phyloP scores from a whole-genome alignment of 306 rosid species.

The Arachis stenosperma region DNA sequence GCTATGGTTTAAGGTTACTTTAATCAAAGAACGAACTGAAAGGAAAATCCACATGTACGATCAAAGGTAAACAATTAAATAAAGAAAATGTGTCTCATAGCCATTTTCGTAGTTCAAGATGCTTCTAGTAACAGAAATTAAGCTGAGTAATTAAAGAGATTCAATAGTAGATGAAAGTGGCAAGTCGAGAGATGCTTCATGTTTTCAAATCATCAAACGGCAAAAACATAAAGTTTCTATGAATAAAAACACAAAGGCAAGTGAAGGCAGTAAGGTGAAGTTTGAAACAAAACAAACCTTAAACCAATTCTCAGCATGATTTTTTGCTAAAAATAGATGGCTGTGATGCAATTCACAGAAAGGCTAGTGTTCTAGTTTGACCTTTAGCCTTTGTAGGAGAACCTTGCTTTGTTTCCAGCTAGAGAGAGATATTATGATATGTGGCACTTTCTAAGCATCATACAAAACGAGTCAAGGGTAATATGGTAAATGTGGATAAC shows the following conservation, averaged over 20 bases:
- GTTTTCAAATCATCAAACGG: slow-evolving; percentile 3
- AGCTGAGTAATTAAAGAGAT: slow-evolving; percentile 1
- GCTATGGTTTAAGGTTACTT: neutral
- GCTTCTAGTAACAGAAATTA: neutral
- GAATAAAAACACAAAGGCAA: neutral
- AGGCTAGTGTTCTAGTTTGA: slow-evolving; percentile 13
- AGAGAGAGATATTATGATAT: neutral
- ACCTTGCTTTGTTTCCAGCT: neutral
- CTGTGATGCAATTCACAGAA: neutral
- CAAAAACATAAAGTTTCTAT: neutral
- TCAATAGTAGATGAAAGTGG: slow-evolving; percentile 4
- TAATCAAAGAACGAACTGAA: slow-evolving; percentile 29
- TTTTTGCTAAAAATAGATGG: slow-evolving; percentile 33
- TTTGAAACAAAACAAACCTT: slow-evolving; percentile 44
- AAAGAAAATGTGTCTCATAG: neutral
- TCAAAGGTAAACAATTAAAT: slow-evolving; percentile 8
- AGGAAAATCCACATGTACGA: slow-evolving; percentile 20
- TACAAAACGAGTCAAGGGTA: slow-evolving; percentile 12
- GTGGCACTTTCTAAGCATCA: neutral
- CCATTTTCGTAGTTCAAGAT: slow-evolving; percentile 24
- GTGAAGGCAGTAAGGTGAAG: slow-evolving; percentile 18
- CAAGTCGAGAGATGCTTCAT: slow-evolving; percentile 12
- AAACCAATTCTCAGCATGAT: slow-evolving; percentile 44
- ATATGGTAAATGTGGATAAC: slow-evolving; percentile 31
- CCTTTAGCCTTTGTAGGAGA: neutral